Evolutionary conservation across 1,284 basidiomycete genomes (phyloP).

Genomic region (Ganoderma resinaceum): DNA sequence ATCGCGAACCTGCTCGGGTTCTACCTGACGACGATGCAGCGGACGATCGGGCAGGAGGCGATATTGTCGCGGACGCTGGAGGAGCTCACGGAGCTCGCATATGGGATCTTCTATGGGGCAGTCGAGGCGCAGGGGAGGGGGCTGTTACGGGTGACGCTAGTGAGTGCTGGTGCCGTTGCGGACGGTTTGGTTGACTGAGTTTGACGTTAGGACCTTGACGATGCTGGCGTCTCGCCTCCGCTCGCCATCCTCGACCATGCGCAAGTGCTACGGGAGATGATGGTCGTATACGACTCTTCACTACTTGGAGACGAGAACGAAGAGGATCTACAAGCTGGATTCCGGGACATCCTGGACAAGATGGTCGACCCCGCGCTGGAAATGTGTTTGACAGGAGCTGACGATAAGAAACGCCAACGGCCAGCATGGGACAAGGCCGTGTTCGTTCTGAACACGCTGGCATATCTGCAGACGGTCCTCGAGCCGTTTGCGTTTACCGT

Average conservation of each 20-base stretch:
- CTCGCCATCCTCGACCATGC: slow-evolving; percentile 81
- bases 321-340: slow-evolving; percentile 58
- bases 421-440: slow-evolving; percentile 81
- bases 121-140: slow-evolving; percentile 84
- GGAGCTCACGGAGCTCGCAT: slow-evolving; percentile 86
- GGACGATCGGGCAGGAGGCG: slow-evolving; percentile 88
- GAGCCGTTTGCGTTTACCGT: slow-evolving; percentile 78
- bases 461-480: slow-evolving; percentile 77
- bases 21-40: slow-evolving; percentile 90
- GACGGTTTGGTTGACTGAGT: neutral
- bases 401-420: slow-evolving; percentile 63
- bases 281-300: slow-evolving; percentile 87
- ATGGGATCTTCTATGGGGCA: slow-evolving; percentile 86
- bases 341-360: slow-evolving; percentile 77
- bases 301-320: slow-evolving; percentile 67
- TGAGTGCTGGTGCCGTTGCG: slow-evolving; percentile 43
- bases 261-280: slow-evolving; percentile 87
- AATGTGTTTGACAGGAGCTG: slow-evolving; percentile 75
- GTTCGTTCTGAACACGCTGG: slow-evolving; percentile 86
- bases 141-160: slow-evolving; percentile 75
- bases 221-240: slow-evolving; percentile 80
- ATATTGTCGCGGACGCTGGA: slow-evolving; percentile 78
- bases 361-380: slow-evolving; percentile 86
- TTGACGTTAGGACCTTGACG: slow-evolving; percentile 68
- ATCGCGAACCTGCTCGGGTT: slow-evolving; percentile 95